Evolutionary conservation across 495 filamentous ascomycete species (phyloP), one percentile per base, ranked within the genome.

Genomic region (Xylaria curta): DNA sequence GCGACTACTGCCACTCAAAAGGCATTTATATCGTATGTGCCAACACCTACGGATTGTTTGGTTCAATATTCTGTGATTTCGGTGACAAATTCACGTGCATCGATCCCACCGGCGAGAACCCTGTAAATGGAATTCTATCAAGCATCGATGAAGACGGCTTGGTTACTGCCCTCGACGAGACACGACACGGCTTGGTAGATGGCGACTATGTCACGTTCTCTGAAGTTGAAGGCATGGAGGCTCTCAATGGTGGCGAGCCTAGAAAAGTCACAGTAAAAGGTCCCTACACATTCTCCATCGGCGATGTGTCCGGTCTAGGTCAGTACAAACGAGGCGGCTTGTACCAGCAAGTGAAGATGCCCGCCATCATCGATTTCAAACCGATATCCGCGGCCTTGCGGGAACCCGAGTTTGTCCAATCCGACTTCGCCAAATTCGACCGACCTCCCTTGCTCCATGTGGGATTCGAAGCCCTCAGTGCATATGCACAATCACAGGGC

Each of bases 361-460:
- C 95, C 42, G 98, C 97, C 83, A 89, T 93, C 60, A 82, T 99
- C 75, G 90, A 97, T 75, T 99, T 98, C 83, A 92, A 96, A 81
- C 83, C 91, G 17, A 85, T 97, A 44, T 87, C 86, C 24, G 84
- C 87, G 53, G 89, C 97, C 72, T 80, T 98, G 44, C 92, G 92
- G 79, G 92, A 93, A 66, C 97, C 97, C 10, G 95, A 97, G 68
- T 87, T 95, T 69, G 82, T 99, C 71, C 87, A 97, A 31, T 97
- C 97, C 21, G 97, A 99, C 79, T 98, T 93, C 75, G 97, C 97
- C 81, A 99, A 99, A 78, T 97, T 97, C 68, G 96, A 98, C 78
- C 90, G 97, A 49, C 95, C 97, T 0, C 88, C 90, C 72, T 94
- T 98, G 80, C 87, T 99, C 28, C 97, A 99, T 76, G 82, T 96